These are phyloP conservation scores for Neonectria punicea DNA, from an alignment of 2,329 filamentous ascomycete genomes.

Conservation along the genomic window DNA sequence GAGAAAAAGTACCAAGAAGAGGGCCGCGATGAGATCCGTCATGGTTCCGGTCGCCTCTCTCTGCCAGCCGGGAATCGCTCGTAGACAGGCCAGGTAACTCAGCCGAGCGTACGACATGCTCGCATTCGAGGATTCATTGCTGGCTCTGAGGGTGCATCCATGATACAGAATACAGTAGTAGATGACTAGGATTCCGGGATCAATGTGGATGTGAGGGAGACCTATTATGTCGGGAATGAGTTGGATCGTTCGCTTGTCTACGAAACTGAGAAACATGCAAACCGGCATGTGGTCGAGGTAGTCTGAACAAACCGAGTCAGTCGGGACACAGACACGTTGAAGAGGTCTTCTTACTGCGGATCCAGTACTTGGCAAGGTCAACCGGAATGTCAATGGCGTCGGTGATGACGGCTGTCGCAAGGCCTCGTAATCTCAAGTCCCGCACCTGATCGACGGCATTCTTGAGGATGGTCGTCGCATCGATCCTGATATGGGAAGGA, in stretches of 20 bases:
- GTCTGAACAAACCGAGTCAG: slow-evolving; percentile 24
- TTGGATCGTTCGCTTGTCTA: slow-evolving; percentile 43
- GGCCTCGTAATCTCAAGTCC: slow-evolving; percentile 35
- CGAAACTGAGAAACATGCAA: slow-evolving; percentile 44
- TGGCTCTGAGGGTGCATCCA: slow-evolving; percentile 39
- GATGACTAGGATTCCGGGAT: slow-evolving; percentile 20
- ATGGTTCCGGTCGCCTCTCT: slow-evolving; percentile 45
- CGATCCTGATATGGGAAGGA: slow-evolving; percentile 26
- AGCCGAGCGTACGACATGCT: slow-evolving; percentile 37
- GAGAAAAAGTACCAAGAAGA: slow-evolving; percentile 37
- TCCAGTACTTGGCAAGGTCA: slow-evolving; percentile 43
- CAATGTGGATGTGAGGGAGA: slow-evolving; percentile 16
- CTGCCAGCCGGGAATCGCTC: slow-evolving; percentile 45
- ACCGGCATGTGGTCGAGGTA: slow-evolving; percentile 45
- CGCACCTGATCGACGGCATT: slow-evolving; percentile 45
- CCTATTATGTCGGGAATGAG: slow-evolving; percentile 41
- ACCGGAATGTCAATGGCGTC: slow-evolving; percentile 40
- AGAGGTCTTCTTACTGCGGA: slow-evolving; percentile 34
- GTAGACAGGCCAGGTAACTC: slow-evolving; percentile 44
- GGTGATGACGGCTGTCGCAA: slow-evolving; percentile 37
- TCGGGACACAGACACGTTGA: too few species aligned
- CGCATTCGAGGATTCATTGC: slow-evolving; percentile 26
- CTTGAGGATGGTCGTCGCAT: slow-evolving; percentile 42
- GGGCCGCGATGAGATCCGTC: slow-evolving; percentile 45
- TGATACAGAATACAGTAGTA: slow-evolving; percentile 41